Conservation (phyloP, 768 basidiomycete genomes). For the Lentinula aciculospora region DNA sequence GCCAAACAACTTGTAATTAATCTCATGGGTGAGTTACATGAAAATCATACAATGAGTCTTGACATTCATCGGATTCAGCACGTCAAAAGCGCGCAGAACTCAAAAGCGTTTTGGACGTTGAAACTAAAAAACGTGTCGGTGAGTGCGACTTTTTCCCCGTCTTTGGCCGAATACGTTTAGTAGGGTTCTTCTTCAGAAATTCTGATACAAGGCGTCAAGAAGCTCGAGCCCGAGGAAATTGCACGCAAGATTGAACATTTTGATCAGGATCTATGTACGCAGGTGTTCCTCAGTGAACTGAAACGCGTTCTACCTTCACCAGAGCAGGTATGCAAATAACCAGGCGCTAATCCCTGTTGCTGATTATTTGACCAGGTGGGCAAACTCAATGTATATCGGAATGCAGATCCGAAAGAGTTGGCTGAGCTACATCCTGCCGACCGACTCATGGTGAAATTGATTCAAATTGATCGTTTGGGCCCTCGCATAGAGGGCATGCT, state of each 20-base stretch:
- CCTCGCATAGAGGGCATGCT: conserved; percentile 96
- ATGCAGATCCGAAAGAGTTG: conserved; percentile 81
- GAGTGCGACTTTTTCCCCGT: conserved; percentile 23
- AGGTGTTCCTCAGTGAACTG: conserved; percentile 85
- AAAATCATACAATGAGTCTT: conserved; percentile 13
- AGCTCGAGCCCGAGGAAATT: conserved; percentile 81
- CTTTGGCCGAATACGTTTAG: neutral
- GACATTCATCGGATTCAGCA: conserved; percentile 34
- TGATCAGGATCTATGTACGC: conserved; percentile 81
- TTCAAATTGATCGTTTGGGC: conserved; percentile 85
- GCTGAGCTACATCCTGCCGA: conserved; percentile 90
- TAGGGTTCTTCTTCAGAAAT: conserved; percentile 56
- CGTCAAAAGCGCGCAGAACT: conserved; percentile 85
- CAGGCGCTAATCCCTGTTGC: neutral
- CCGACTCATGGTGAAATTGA: conserved; percentile 93
- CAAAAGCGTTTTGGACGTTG: conserved; percentile 84
- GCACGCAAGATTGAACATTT: conserved; percentile 80
- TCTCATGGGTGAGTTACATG: conserved; percentile 56
- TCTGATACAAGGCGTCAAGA: conserved; percentile 82
- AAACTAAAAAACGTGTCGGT: conserved; percentile 94
- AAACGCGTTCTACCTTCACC: conserved; percentile 86
- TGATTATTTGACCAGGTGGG: conserved; percentile 47
- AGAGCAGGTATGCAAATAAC: conserved; percentile 61
- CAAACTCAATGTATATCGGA: conserved; percentile 85
- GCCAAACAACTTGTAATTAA: conserved; percentile 92